Percentiles rank a stretch among this genome's conserved stretches.
phyloP scores from a whole-genome alignment of 1,139 yeast species.

The Pichia sp. region DNA sequence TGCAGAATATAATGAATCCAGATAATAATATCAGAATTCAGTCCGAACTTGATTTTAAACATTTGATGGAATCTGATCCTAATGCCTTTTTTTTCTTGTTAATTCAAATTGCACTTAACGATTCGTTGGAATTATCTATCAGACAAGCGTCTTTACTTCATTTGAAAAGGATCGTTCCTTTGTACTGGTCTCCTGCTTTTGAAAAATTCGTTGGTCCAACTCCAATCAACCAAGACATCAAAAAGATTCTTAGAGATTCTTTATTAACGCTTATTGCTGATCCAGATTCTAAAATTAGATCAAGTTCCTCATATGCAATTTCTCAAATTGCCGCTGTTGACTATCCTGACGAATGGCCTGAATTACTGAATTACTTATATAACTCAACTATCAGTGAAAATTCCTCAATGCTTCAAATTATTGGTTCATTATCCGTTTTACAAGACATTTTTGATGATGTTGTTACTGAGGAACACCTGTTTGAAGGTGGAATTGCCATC shows the following conservation, averaged over 20 bases:
- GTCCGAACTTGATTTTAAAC: conserved; percentile 27
- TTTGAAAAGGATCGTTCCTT: conserved; percentile 62
- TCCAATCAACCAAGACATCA: conserved; percentile 45
- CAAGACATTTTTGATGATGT: conserved; percentile 81
- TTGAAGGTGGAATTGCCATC: conserved; percentile 62
- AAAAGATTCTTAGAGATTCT: conserved; percentile 42
- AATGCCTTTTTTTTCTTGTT: conserved; percentile 19
- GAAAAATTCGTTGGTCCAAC: conserved; percentile 62
- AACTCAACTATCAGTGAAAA: conserved; percentile 30
- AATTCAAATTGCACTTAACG: conserved; percentile 20
- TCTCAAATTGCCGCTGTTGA: conserved; percentile 86
- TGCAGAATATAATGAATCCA: conserved; percentile 16
- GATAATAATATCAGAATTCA: conserved; percentile 25
- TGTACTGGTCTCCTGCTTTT: conserved; percentile 83
- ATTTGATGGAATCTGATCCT: conserved; percentile 20
- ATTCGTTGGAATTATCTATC: conserved; percentile 10
- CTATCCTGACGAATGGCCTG: conserved; percentile 96
- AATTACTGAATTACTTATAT: conserved; percentile 48
- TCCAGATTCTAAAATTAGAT: conserved; percentile 55
- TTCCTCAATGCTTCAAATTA: conserved; percentile 33
- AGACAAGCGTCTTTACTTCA: conserved; percentile 69
- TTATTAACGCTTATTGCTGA: conserved; percentile 50
- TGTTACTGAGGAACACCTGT: conserved; percentile 80
- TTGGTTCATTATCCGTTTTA: conserved; percentile 67
- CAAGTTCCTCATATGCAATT: conserved; percentile 65